phyloP scores from a whole-genome alignment of 371 early-diverging fungal species.

The Mucor mucedo region DNA sequence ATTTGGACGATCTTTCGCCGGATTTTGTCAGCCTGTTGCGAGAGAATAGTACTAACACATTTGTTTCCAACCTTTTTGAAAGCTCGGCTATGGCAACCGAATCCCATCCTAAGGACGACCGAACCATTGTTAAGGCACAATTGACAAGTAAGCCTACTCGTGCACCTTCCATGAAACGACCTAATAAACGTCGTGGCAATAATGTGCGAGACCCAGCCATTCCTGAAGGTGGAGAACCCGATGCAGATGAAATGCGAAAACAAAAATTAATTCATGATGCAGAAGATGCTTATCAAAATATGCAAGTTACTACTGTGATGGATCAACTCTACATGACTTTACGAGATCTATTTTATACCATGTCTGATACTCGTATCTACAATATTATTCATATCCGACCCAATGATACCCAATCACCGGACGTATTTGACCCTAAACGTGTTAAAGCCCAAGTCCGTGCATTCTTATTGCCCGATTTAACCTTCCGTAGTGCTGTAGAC shows the following conservation, averaged over 20 bases:
- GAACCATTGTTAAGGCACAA: conserved; percentile 38
- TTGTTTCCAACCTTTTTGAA: conserved; percentile 80
- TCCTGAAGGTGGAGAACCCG: conserved; percentile 25
- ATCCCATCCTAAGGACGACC: conserved; percentile 75
- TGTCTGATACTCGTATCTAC: conserved; percentile 85
- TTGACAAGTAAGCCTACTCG: conserved; percentile 69
- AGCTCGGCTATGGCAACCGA: conserved; percentile 79
- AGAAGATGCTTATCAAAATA: conserved; percentile 54
- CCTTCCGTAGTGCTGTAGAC: conserved; percentile 53
- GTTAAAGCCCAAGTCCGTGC: conserved; percentile 72
- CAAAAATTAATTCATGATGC: conserved; percentile 46
- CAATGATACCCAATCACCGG: conserved; percentile 69
- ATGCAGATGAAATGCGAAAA: conserved; percentile 35
- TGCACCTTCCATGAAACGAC: conserved; percentile 65
- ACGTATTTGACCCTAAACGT: conserved; percentile 57
- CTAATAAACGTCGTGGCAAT: conserved; percentile 38
- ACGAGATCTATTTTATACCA: conserved; percentile 70
- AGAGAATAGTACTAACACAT: conserved; percentile 68
- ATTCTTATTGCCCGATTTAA: conserved; percentile 67
- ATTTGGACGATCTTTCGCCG: conserved; percentile 71
- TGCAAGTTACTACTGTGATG: conserved; percentile 67
- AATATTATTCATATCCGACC: conserved; percentile 85
- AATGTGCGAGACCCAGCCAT: conserved; percentile 12
- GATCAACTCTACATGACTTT: conserved; percentile 71
- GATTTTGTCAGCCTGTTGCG: conserved; percentile 83